A percentile compares a stretch with the other conserved stretches of the same genome.
phyloP scores from a whole-genome alignment of 352 stramenopile species.

The Aphanomyces cochlioides region DNA sequence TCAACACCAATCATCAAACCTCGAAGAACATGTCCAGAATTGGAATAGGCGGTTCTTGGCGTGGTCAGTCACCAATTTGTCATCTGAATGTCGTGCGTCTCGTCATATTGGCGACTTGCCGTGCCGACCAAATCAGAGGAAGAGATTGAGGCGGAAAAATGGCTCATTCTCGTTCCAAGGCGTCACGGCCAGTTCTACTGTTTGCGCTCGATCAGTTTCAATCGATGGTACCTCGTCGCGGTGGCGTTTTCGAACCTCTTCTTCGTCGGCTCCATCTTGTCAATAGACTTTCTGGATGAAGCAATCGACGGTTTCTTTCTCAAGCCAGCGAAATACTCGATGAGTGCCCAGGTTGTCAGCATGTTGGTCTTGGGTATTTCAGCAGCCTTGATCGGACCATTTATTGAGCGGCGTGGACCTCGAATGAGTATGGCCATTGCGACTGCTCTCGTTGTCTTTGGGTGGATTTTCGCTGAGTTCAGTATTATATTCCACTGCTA shows the following conservation, averaged over 20 bases:
- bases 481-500: background rate
- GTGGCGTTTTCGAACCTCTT: background rate
- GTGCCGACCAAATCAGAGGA: background rate
- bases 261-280: conserved; percentile 2
- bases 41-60: no score
- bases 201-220: background rate
- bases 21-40: no score
- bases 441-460: background rate
- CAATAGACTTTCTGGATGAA: background rate
- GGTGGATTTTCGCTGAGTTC: background rate
- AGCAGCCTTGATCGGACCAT: conserved; percentile 1
- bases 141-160: conserved; percentile 13
- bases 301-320: background rate
- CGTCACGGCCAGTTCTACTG: background rate
- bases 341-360: background rate
- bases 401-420: conserved; percentile 14
- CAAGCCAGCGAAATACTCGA: background rate
- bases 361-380: background rate
- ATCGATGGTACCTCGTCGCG: background rate
- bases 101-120: conserved; percentile 12
- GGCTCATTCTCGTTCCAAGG: conserved; percentile 2
- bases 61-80: no score
- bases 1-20: no score
- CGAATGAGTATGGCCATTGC: background rate
- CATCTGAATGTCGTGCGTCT: no score